phyloP scores from a whole-genome alignment of 2,329 filamentous ascomycete species.

The Calonectria fujianensis region DNA sequence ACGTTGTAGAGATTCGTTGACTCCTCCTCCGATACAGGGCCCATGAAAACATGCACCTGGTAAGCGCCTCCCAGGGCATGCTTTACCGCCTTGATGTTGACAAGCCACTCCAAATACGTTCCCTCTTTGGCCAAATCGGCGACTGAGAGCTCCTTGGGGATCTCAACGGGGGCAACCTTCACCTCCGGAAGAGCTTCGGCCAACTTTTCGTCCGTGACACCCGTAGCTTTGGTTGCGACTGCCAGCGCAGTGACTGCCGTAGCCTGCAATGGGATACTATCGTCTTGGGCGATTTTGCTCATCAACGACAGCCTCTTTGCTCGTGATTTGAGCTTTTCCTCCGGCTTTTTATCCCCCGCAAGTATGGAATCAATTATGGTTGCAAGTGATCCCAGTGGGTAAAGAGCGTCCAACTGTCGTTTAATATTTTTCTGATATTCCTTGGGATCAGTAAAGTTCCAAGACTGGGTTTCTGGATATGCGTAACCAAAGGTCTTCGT shows the following conservation, averaged over 20 bases:
- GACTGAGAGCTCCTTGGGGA: not conserved
- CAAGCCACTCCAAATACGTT: not conserved
- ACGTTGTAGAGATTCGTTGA: not conserved
- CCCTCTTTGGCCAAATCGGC: not conserved
- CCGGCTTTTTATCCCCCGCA: not conserved
- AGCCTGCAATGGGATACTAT: not conserved
- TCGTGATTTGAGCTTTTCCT: not conserved
- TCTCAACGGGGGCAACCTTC: not conserved
- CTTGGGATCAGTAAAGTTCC: not conserved
- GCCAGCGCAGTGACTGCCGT: not conserved
- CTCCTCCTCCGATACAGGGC: not conserved
- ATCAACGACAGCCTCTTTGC: not conserved
- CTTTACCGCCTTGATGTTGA: not conserved
- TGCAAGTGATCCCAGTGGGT: not conserved
- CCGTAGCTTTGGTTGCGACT: not conserved
- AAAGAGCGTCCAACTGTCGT: not conserved
- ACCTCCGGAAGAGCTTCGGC: not conserved
- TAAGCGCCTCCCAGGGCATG: not conserved
- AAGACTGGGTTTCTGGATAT: not conserved
- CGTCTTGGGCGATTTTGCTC: not conserved
- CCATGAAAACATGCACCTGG: not conserved
- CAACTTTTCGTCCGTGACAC: not conserved
- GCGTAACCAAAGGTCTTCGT: not conserved
- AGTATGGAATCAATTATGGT: not conserved
- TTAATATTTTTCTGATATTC: not conserved